Evolutionary conservation across 108 stramenopile genomes (phyloP).

Genomic region (Seminavis robusta): DNA sequence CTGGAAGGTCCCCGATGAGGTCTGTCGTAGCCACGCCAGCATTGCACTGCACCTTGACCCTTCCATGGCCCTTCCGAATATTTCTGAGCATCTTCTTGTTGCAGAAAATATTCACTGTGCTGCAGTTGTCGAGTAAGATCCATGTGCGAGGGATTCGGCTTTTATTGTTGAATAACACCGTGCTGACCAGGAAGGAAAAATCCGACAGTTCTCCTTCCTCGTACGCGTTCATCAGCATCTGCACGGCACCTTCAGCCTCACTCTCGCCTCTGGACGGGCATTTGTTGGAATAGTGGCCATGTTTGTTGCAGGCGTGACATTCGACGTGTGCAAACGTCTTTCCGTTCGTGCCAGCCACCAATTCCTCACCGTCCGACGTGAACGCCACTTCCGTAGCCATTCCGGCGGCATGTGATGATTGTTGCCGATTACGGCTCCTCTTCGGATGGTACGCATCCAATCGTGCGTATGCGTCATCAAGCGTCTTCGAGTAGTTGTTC

Average conservation of each 20-base stretch:
- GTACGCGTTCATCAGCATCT: background rate
- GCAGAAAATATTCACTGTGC: constrained; percentile 27
- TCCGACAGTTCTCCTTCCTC: no score
- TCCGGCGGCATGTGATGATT: no score
- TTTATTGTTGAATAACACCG: no score
- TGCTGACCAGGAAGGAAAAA: no score
- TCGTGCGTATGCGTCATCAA: no score
- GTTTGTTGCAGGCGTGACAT: background rate
- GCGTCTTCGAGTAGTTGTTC: no score
- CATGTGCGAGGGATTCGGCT: background rate
- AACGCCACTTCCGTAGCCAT: no score
- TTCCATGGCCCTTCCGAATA: constrained; percentile 10
- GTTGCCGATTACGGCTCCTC: no score
- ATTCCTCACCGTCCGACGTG: no score
- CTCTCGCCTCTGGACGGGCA: no score
- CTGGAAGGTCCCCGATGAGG: constrained; percentile 21
- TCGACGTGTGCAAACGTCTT: background rate
- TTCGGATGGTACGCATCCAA: no score
- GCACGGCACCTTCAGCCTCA: background rate
- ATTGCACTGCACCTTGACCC: constrained; percentile 16
- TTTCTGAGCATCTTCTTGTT: constrained; percentile 23
- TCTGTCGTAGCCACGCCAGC: constrained; percentile 21
- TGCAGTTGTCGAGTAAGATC: constrained; percentile 38
- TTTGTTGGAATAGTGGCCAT: background rate
- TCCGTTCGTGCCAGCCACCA: no score